Conservation (phyloP, 2,329 filamentous ascomycete genomes). For the Aspergillus nomiae region DNA sequence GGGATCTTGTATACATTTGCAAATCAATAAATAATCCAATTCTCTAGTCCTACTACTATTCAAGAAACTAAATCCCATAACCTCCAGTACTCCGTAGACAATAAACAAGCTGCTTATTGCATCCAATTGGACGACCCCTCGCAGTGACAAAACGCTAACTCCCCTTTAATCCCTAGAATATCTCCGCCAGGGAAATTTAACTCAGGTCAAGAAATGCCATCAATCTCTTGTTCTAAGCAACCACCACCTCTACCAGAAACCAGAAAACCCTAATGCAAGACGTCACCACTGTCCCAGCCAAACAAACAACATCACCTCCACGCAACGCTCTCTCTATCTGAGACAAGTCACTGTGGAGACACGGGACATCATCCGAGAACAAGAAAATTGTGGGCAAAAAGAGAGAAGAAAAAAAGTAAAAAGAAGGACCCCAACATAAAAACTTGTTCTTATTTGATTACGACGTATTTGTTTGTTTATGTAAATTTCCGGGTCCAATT, state of each 20-base stretch:
- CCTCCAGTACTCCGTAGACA: background rate
- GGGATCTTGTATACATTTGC: background rate
- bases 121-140: background rate
- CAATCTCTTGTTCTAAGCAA: background rate
- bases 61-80: background rate
- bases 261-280: background rate
- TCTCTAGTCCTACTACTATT: background rate
- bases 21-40: background rate
- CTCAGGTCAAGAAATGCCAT: background rate
- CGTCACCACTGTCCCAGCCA: background rate
- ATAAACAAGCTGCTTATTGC: background rate
- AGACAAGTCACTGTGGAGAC: constrained; percentile 14
- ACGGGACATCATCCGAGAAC: constrained; percentile 4
- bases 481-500: background rate
- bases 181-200: background rate
- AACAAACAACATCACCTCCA: background rate
- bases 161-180: background rate
- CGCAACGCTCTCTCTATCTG: constrained; percentile 9
- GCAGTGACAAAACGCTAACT: background rate
- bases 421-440: background rate
- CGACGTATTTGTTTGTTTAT: background rate
- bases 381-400: background rate
- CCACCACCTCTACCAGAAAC: background rate
- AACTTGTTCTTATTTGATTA: background rate
- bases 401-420: background rate